These are phyloP conservation scores for Annulohypoxylon moriforme DNA, from an alignment of 495 filamentous ascomycete species.

Conservation along the genomic window DNA sequence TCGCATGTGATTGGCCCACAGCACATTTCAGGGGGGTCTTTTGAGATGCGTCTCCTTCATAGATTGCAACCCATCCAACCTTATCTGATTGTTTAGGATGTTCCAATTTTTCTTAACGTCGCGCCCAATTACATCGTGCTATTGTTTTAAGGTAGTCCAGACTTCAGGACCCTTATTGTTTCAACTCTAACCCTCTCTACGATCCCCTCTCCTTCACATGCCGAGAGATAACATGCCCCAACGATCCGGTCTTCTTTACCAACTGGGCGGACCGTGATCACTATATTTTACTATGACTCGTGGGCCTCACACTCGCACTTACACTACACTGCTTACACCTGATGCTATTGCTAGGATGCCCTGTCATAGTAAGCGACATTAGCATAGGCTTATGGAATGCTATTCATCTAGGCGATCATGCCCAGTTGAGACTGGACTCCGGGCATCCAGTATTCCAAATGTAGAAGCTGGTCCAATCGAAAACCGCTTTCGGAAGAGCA, in stretches of 20 bases:
- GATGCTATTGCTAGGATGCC: conserved; percentile 10
- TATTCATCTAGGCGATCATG: conserved; percentile 28
- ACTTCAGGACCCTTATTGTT: conserved; percentile 34
- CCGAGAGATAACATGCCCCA: conserved; percentile 33
- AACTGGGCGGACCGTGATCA: conserved; percentile 28
- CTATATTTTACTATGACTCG: conserved; percentile 38
- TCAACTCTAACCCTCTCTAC: conserved; percentile 18
- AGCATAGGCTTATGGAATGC: conserved; percentile 25
- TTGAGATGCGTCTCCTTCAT: conserved; percentile 13
- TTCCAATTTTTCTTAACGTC: not conserved
- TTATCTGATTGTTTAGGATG: conserved; percentile 14
- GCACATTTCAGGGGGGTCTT: conserved; percentile 14
- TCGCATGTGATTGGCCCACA: conserved; percentile 23
- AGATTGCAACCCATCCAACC: conserved; percentile 27
- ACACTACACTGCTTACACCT: conserved; percentile 34
- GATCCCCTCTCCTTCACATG: conserved; percentile 32
- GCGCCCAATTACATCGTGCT: conserved; percentile 34
- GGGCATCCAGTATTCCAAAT: conserved; percentile 23
- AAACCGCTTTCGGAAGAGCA: conserved; percentile 8
- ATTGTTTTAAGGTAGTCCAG: conserved; percentile 28
- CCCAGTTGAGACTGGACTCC: conserved; percentile 27
- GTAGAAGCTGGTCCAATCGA: conserved; percentile 22
- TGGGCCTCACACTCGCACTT: conserved; percentile 19
- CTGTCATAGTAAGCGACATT: conserved; percentile 37
- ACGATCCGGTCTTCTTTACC: conserved; percentile 31